Evolutionary conservation across 2,329 filamentous ascomycete genomes (phyloP).

Genomic region (Xylariaceae sp.): DNA sequence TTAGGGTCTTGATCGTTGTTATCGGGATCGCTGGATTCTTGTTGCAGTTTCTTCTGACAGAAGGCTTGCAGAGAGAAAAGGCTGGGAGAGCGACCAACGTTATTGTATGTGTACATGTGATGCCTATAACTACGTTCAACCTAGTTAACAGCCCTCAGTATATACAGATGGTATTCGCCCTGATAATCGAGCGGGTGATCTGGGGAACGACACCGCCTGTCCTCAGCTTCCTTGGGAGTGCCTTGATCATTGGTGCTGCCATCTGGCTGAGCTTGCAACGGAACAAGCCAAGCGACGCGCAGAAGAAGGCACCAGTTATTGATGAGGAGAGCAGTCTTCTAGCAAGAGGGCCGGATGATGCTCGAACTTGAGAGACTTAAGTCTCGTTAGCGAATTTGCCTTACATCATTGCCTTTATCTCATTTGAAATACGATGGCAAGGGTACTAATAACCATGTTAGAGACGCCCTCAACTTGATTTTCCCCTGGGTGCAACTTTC

Average conservation of each 20-base stretch:
- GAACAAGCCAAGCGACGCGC: slow-evolving; percentile 32
- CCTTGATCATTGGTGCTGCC: slow-evolving; percentile 45
- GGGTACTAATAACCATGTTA: too few species aligned
- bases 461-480: too few species aligned
- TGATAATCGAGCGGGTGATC: slow-evolving; percentile 45
- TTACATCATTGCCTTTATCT: neutral
- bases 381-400: neutral
- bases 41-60: slow-evolving; percentile 78
- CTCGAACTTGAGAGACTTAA: neutral
- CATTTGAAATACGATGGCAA: neutral
- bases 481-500: too few species aligned
- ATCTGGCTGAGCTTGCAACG: slow-evolving; percentile 48
- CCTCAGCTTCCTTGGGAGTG: slow-evolving; percentile 43
- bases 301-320: slow-evolving; percentile 20
- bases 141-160: slow-evolving; percentile 28
- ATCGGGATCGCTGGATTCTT: slow-evolving; percentile 73
- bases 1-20: slow-evolving; percentile 57
- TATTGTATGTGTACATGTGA: slow-evolving; percentile 30
- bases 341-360: neutral
- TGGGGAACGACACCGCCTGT: slow-evolving; percentile 47
- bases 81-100: slow-evolving; percentile 42
- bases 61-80: slow-evolving; percentile 71
- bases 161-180: slow-evolving; percentile 37
- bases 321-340: slow-evolving; percentile 44
- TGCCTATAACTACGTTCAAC: neutral